Evolutionary conservation across 1,284 basidiomycete genomes (phyloP).

Genomic region (Ceratobasidium papillatum): DNA sequence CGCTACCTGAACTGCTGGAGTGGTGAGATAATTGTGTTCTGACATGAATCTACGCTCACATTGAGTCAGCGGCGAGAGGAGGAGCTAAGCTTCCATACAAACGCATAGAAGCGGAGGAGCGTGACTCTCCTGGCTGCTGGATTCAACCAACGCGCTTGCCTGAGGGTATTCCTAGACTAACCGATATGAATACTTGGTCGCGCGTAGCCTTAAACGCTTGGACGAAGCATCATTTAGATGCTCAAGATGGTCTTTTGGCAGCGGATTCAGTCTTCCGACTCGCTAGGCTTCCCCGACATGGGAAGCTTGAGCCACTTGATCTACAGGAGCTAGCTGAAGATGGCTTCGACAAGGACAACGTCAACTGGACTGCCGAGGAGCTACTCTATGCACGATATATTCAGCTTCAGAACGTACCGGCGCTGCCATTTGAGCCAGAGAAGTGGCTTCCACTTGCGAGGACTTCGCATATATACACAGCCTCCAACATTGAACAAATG

Average conservation of each 20-base stretch:
- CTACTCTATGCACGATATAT: too few species aligned
- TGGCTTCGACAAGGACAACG: too few species aligned
- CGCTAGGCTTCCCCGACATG: background rate
- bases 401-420: too few species aligned
- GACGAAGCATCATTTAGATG: background rate
- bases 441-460: too few species aligned
- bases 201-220: too few species aligned
- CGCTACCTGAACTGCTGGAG: background rate
- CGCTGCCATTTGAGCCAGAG: too few species aligned
- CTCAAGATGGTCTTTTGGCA: background rate
- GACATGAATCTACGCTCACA: background rate
- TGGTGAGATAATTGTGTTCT: background rate
- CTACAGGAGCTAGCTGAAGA: too few species aligned
- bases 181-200: background rate
- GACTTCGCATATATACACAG: too few species aligned
- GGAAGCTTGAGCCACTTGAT: background rate
- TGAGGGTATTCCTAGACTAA: background rate
- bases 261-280: background rate
- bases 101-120: background rate
- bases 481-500: too few species aligned
- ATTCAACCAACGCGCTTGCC: background rate
- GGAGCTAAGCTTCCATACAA: background rate
- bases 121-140: background rate
- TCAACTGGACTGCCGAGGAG: too few species aligned
- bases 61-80: background rate